A percentile compares a stretch with the other conserved stretches of the same genome.
Evolutionary conservation across 108 stramenopile species (phyloP).

Genomic region (Discostella pseudostelligera): DNA sequence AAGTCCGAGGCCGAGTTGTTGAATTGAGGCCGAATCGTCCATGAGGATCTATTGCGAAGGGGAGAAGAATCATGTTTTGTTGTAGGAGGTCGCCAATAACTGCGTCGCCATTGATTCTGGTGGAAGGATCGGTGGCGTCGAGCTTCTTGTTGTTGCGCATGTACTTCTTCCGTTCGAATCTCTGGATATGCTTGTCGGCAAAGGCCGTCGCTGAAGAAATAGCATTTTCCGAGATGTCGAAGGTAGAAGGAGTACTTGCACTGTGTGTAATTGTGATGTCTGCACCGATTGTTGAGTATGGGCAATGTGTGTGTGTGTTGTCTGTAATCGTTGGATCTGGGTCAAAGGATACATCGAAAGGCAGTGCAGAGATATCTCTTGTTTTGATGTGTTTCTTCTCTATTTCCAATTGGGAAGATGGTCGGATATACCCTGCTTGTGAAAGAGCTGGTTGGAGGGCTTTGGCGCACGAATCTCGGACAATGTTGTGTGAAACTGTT

Average conservation of each 20-base stretch:
- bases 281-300: not conserved
- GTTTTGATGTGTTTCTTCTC: too few relatives aligned
- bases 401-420: too few relatives aligned
- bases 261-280: not conserved
- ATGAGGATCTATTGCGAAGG: not conserved
- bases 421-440: not conserved
- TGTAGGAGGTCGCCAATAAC: not conserved
- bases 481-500: not conserved
- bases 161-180: not conserved
- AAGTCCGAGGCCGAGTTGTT: not conserved
- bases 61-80: not conserved
- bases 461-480: not conserved
- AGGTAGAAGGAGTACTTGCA: not conserved
- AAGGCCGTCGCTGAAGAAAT: not conserved
- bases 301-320: not conserved
- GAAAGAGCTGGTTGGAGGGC: not conserved
- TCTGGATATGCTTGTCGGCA: not conserved
- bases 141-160: not conserved
- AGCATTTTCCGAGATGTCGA: not conserved
- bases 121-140: too few relatives aligned
- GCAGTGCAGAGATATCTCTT: not conserved
- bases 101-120: not conserved
- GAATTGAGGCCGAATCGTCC: not conserved
- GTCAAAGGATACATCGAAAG: not conserved
- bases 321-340: not conserved